These are phyloP conservation scores for Phytopythium sindhum DNA, from an alignment of 352 stramenopile species.

Conservation along the genomic window DNA sequence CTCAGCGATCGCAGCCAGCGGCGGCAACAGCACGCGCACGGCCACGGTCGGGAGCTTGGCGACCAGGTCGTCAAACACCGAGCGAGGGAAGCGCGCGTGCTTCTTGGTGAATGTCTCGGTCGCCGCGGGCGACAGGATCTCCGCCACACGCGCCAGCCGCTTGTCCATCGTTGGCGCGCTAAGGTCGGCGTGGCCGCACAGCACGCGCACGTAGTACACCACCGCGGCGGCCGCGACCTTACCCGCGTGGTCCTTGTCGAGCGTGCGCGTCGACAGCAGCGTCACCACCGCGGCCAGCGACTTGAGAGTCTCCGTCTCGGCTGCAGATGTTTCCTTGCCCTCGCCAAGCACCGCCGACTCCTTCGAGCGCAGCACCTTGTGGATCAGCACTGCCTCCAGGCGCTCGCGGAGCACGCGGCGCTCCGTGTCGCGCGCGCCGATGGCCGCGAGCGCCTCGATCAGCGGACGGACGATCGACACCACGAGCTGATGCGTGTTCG, in stretches of 20 bases:
- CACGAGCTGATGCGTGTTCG: conserved; percentile 22
- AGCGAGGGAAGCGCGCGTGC: conserved; percentile 69
- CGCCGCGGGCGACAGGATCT: conserved; percentile 29
- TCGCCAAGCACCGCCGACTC: conserved; percentile 29
- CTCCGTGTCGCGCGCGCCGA: conserved; percentile 57
- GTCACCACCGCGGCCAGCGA: conserved; percentile 35
- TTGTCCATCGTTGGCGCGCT: not conserved
- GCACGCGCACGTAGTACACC: conserved; percentile 58
- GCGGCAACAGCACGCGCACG: conserved; percentile 49
- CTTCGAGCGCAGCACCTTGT: conserved; percentile 65
- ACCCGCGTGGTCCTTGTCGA: conserved; percentile 63
- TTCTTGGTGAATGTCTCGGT: conserved; percentile 80
- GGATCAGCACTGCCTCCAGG: conserved; percentile 56
- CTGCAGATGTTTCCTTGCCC: not conserved
- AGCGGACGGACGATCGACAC: conserved; percentile 59
- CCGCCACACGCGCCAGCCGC: conserved; percentile 11
- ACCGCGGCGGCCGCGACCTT: conserved; percentile 58
- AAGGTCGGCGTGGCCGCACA: conserved; percentile 17
- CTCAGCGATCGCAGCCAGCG: conserved; percentile 45
- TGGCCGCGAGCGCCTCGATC: conserved; percentile 47
- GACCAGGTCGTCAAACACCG: conserved; percentile 66
- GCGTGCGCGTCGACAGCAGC: conserved; percentile 38
- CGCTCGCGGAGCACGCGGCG: conserved; percentile 74
- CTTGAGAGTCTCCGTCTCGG: conserved; percentile 21
- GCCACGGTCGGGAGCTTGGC: conserved; percentile 46